Conservation (phyloP, 306 rosid species). For the Dryas drummondii region DNA sequence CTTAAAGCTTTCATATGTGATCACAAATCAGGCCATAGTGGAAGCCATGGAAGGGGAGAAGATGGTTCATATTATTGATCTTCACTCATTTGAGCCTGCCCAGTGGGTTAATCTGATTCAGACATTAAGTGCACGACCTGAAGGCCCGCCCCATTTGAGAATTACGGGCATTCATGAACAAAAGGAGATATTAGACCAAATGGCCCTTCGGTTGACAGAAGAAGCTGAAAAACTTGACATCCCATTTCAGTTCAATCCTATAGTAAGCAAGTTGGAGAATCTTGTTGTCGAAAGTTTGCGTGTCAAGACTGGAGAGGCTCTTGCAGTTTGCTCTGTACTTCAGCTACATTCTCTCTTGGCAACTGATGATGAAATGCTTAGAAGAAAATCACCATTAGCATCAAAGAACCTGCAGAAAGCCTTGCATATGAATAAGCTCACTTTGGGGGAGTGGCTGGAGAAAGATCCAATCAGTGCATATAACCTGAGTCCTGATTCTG, state of each 20-base stretch:
- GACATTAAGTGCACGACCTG: conserved; percentile 53
- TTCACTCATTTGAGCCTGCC: conserved; percentile 67
- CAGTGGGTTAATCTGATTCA: conserved; percentile 74
- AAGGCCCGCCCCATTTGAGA: conserved; percentile 74
- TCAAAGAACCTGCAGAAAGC: conserved; percentile 46
- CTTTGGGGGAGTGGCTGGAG: conserved; percentile 68
- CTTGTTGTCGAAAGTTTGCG: conserved; percentile 68
- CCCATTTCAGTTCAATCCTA: conserved; percentile 67
- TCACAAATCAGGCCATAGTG: conserved; percentile 75
- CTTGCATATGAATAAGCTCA: conserved; percentile 48
- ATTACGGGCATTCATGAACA: conserved; percentile 81
- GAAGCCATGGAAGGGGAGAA: conserved; percentile 80
- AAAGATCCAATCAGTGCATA: conserved; percentile 55
- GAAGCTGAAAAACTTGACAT: conserved; percentile 75
- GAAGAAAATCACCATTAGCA: conserved; percentile 49
- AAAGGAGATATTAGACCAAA: conserved; percentile 65
- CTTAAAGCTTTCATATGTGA: conserved; percentile 64
- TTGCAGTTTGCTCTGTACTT: conserved; percentile 74
- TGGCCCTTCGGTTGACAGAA: conserved; percentile 48
- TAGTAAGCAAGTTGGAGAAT: conserved; percentile 67
- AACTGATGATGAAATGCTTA: conserved; percentile 49
- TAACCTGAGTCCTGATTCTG: conserved; percentile 54
- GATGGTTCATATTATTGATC: conserved; percentile 78
- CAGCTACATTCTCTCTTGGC: conserved; percentile 79
- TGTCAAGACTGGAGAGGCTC: conserved; percentile 81